Evolutionary conservation across 1,284 basidiomycete species (phyloP), one percentile per base, ranked within the genome.

Genomic region (Sphaerobolus stellatus): DNA sequence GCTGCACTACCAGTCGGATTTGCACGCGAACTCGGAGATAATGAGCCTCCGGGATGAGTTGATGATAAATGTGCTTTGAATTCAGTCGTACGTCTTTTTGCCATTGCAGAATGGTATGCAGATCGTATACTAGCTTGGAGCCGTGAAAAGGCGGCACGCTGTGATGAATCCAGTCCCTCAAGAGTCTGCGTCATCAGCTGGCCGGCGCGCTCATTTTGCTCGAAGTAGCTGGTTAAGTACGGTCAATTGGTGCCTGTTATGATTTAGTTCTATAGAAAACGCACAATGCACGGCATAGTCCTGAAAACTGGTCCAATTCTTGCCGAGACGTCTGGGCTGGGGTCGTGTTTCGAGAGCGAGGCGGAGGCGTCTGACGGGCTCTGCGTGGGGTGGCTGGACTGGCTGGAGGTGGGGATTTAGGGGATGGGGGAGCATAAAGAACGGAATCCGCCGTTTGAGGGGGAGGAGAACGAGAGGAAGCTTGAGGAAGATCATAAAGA

Each of bases 141-240:
- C 57, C 86, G 81, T 29, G 86, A 82, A 65, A 84, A 91, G 1
- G 88, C 83, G 18, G 88, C 87, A 50, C 86, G 81, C 60, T 91
- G 86, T 1, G 85, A 83, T 7, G 87, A 79, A n/a, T 83, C 82
- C n/a, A 90, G 76, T 34, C 81, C 85, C 40, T 86, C 76, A 50
- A 91, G 72, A 5, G 81, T 88, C 61, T 89, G 83, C n/a, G 87
- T 86, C 84, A 91, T 89, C 54, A 76, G 71, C 50, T 81, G 81
- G 28, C 88, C 85, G 27, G 88, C 79, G 60, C 81, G 76, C 63
- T 89, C 84, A 64, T 90, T 84, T 67, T 90, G 88, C 58, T 82
- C 73, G 67, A 83, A 90, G 68, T 89, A 90, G 88, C 88, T 90
- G 61, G n/a, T n/a, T n/a, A n/a, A n/a, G n/a, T n/a, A n/a, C n/a